Conservation (phyloP, 2,329 filamentous ascomycete genomes). For the Curvularia hawaiiensis region DNA sequence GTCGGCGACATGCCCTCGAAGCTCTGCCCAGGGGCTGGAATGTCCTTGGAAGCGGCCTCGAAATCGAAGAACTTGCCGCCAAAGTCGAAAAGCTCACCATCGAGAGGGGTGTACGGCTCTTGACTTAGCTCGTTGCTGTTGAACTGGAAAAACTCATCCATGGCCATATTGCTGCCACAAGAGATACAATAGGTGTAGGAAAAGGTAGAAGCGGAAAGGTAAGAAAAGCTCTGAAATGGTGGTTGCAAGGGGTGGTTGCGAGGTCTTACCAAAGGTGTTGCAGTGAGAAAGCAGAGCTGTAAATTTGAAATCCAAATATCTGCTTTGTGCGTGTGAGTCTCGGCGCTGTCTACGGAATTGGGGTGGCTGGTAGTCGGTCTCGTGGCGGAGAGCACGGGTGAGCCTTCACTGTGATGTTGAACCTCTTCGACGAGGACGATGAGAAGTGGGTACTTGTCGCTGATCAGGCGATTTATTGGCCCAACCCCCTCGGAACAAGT, state of each 20-base stretch:
- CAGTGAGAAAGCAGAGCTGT: background rate
- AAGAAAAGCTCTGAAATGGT: background rate
- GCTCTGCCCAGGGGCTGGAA: background rate
- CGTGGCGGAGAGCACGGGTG: background rate
- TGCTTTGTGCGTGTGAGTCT: constrained; percentile 6
- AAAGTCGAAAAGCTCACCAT: too few relatives aligned
- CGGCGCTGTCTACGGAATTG: constrained; percentile 4
- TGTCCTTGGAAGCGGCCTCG: background rate
- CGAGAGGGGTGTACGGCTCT: background rate
- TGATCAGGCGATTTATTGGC: constrained; percentile 6
- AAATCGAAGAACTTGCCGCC: background rate
- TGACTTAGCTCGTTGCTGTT: background rate
- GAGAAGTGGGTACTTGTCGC: background rate
- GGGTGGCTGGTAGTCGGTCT: constrained; percentile 1
- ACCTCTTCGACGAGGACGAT: background rate
- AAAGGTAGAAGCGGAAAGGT: background rate
- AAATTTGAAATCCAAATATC: background rate
- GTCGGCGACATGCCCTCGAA: background rate
- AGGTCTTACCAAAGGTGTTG: background rate
- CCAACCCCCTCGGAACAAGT: background rate
- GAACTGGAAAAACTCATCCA: background rate
- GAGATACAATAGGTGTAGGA: background rate
- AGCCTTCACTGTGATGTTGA: constrained; percentile 1
- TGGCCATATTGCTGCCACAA: background rate
- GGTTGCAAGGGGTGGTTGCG: background rate